These are phyloP conservation scores for Zasmidium cellare DNA, from an alignment of 2,329 filamentous ascomycete genomes.

Conservation along the genomic window DNA sequence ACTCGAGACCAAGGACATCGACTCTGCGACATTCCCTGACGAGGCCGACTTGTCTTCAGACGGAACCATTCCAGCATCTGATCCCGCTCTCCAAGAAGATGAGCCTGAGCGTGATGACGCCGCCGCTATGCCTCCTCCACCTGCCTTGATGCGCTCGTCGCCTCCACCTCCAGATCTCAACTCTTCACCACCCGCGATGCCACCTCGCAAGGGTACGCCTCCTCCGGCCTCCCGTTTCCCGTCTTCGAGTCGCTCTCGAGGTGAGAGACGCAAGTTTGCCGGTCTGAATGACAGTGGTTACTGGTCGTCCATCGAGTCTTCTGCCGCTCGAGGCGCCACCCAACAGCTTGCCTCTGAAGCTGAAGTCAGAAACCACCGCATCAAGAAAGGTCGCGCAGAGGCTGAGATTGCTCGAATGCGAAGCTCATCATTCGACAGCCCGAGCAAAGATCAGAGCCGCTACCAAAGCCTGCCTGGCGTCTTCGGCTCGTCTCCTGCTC, in stretches of 20 bases:
- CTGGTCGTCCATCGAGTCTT: constrained; percentile 93
- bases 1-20: constrained; percentile 44
- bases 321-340: constrained; percentile 68
- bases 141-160: constrained; percentile 61
- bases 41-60: constrained; percentile 53
- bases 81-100: constrained; percentile 51
- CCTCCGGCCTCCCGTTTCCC: constrained; percentile 65
- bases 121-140: constrained; percentile 42
- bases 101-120: constrained; percentile 42
- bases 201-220: constrained; percentile 69
- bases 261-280: constrained; percentile 73
- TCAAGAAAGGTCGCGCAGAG: constrained; percentile 88
- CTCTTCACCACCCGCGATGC: constrained; percentile 89
- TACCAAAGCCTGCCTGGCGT: constrained; percentile 46
- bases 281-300: constrained; percentile 94
- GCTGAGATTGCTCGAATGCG: constrained; percentile 93
- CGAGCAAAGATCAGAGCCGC: constrained; percentile 62
- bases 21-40: constrained; percentile 53
- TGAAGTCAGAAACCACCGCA: constrained; percentile 63
- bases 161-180: constrained; percentile 71
- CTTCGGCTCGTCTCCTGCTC: constrained; percentile 40
- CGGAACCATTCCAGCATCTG: constrained; percentile 53
- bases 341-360: constrained; percentile 70
- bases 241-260: constrained; percentile 62
- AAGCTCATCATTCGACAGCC: constrained; percentile 90